Conservation (phyloP, 202 grass and related monocot species). For the Setaria italica region DNA sequence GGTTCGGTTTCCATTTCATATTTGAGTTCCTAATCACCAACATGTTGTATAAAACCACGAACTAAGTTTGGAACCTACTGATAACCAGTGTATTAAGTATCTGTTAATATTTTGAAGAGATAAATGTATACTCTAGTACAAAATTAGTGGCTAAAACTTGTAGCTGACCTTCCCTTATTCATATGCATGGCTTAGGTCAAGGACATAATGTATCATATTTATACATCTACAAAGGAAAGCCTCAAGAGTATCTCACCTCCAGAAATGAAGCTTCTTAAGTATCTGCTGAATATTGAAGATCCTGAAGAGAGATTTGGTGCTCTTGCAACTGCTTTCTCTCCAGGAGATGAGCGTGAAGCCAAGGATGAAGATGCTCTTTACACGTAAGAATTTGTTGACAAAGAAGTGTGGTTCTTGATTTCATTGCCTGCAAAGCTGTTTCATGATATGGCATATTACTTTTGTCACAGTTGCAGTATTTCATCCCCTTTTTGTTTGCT, state of each 20-base stretch:
- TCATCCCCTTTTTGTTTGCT: slow-evolving; percentile 11
- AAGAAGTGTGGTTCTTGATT: neutral
- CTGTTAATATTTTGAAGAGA: slow-evolving; percentile 27
- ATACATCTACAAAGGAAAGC: slow-evolving; percentile 78
- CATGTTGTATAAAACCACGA: neutral
- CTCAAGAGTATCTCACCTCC: slow-evolving; percentile 80
- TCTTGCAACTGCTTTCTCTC: slow-evolving; percentile 80
- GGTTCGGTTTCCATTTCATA: neutral
- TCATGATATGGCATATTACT: neutral
- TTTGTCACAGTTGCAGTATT: neutral
- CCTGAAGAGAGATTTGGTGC: slow-evolving; percentile 79
- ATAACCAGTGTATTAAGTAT: slow-evolving; percentile 8
- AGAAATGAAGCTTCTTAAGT: slow-evolving; percentile 90
- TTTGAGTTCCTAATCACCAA: neutral
- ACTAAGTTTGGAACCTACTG: neutral
- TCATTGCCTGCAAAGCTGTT: neutral
- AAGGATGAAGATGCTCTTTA: slow-evolving; percentile 76
- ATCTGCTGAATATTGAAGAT: slow-evolving; percentile 93
- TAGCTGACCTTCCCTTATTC: slow-evolving; percentile 18
- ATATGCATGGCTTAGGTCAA: slow-evolving; percentile 52
- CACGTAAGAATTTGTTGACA: slow-evolving; percentile 69
- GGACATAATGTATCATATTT: slow-evolving; percentile 83
- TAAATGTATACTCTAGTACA: slow-evolving; percentile 1
- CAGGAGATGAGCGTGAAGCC: slow-evolving; percentile 64
- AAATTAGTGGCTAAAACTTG: slow-evolving; percentile 10